Percentiles rank a stretch among this genome's conserved stretches.
phyloP scores from a whole-genome alignment of 2,329 filamentous ascomycete species.

The Aspergillus clavatus region DNA sequence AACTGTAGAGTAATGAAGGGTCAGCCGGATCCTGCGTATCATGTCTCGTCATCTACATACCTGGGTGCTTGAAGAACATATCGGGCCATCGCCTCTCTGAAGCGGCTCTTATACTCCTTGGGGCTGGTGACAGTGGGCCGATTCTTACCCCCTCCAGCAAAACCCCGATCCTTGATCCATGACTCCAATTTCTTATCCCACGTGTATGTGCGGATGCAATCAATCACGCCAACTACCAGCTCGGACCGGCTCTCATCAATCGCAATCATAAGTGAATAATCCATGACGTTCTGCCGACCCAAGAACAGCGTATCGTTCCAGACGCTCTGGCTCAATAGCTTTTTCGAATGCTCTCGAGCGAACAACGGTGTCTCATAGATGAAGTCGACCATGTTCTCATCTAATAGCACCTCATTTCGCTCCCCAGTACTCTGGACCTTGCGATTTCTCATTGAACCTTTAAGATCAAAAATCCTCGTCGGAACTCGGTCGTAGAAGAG shows the following conservation, averaged over 20 bases:
- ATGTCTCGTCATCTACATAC: conserved; percentile 26
- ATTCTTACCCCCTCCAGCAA: conserved; percentile 71
- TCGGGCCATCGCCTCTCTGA: conserved; percentile 93
- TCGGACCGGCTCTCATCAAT: conserved; percentile 88
- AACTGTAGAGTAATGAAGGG: conserved; percentile 27
- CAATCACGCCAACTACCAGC: conserved; percentile 94
- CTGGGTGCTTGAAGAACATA: conserved; percentile 55
- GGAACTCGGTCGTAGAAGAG: conserved; percentile 92
- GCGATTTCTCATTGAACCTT: conserved; percentile 97
- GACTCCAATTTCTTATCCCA: conserved; percentile 99
- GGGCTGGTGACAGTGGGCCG: conserved; percentile 94
- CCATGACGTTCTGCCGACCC: conserved; percentile 95
- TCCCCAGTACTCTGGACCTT: conserved; percentile 95
- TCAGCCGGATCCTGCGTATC: conserved; percentile 2
- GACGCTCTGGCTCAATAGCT: conserved; percentile 81
- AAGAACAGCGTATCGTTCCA: conserved; percentile 98
- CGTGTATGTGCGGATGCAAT: conserved; percentile 96
- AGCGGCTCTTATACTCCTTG: conserved; percentile 94
- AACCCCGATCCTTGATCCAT: conserved; percentile 97
- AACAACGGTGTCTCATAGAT: conserved; percentile 97
- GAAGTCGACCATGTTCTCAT: conserved; percentile 99
- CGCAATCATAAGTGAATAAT: conserved; percentile 97
- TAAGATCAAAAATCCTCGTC: conserved; percentile 88
- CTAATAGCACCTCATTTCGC: conserved; percentile 90
- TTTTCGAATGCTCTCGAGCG: conserved; percentile 91